These are phyloP conservation scores for Saccharomycopsis vini DNA, from an alignment of 805 yeast genomes.

Conservation along the genomic window DNA sequence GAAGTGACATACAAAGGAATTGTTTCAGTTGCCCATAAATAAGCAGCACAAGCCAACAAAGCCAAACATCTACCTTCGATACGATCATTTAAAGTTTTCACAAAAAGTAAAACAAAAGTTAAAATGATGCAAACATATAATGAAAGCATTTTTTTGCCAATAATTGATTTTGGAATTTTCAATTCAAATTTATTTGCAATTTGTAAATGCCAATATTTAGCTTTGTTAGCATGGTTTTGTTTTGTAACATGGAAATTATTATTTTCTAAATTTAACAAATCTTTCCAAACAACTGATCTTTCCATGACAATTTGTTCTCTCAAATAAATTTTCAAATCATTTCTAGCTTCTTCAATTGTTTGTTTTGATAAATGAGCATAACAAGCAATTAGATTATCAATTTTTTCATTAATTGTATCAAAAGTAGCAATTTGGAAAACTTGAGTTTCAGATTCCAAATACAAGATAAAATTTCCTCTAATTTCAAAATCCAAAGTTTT, in stretches of 20 bases:
- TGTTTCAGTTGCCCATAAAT: constrained; percentile 94
- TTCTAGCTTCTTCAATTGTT: constrained; percentile 34
- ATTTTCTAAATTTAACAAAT: constrained; percentile 1
- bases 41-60: constrained; percentile 67
- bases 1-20: constrained; percentile 90
- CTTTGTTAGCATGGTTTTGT: not conserved
- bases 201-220: constrained; percentile 6
- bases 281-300: constrained; percentile 85
- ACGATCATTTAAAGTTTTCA: constrained; percentile 49
- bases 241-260: constrained; percentile 7
- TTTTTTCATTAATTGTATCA: constrained; percentile 27
- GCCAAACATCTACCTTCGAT: constrained; percentile 76
- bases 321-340: constrained; percentile 44
- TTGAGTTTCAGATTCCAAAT: constrained; percentile 25
- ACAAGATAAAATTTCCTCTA: constrained; percentile 1
- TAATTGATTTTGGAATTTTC: constrained; percentile 4
- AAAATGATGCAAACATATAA: constrained; percentile 22
- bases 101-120: constrained; percentile 36
- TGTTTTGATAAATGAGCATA: constrained; percentile 25
- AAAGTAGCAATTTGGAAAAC: constrained; percentile 30
- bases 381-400: constrained; percentile 25
- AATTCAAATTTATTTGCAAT: not conserved
- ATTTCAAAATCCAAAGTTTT: constrained; percentile 48
- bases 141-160: not conserved
- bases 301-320: constrained; percentile 97